Evolutionary conservation across 1,284 basidiomycete genomes (phyloP).

Genomic region (Cystobasidium sp.): DNA sequence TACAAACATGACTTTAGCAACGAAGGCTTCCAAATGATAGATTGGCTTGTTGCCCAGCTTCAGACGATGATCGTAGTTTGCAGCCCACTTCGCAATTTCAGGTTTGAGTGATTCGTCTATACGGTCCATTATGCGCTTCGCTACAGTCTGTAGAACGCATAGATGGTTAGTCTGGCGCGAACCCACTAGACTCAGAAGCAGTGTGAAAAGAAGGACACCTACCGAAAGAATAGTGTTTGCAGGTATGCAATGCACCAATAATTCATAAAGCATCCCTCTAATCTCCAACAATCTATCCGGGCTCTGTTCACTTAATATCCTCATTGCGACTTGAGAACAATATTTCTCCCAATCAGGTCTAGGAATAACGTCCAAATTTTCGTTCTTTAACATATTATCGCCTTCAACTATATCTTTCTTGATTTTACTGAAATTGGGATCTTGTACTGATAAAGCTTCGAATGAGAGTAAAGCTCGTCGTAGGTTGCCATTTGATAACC

Average conservation of each 20-base stretch:
- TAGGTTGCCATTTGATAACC: slow-evolving; percentile 85
- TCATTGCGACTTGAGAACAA: slow-evolving; percentile 87
- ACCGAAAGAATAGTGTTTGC: slow-evolving; percentile 88
- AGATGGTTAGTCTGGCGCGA: slow-evolving; percentile 7
- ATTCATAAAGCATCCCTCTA: slow-evolving; percentile 89
- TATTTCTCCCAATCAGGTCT: slow-evolving; percentile 99
- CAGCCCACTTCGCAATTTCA: slow-evolving; percentile 94
- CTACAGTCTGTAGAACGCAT: slow-evolving; percentile 69
- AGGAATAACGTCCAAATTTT: slow-evolving; percentile 70
- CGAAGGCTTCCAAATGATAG: slow-evolving; percentile 75
- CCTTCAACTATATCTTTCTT: slow-evolving; percentile 26
- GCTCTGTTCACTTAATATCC: slow-evolving; percentile 91
- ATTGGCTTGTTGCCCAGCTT: slow-evolving; percentile 90
- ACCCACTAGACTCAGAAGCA: not conserved
- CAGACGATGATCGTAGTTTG: slow-evolving; percentile 92
- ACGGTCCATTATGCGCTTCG: slow-evolving; percentile 79
- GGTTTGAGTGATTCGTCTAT: slow-evolving; percentile 87
- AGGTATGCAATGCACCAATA: slow-evolving; percentile 97
- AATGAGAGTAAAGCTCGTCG: slow-evolving; percentile 92
- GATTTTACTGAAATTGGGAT: slow-evolving; percentile 49
- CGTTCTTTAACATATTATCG: slow-evolving; percentile 34
- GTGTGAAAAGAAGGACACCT: slow-evolving; percentile 13
- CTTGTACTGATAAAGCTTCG: slow-evolving; percentile 93
- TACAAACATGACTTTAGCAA: slow-evolving; percentile 54
- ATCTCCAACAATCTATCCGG: slow-evolving; percentile 90